Base-by-base conservation (phyloP, 495 filamentous ascomycete species). In the Chaetomidium leptoderma region DNA sequence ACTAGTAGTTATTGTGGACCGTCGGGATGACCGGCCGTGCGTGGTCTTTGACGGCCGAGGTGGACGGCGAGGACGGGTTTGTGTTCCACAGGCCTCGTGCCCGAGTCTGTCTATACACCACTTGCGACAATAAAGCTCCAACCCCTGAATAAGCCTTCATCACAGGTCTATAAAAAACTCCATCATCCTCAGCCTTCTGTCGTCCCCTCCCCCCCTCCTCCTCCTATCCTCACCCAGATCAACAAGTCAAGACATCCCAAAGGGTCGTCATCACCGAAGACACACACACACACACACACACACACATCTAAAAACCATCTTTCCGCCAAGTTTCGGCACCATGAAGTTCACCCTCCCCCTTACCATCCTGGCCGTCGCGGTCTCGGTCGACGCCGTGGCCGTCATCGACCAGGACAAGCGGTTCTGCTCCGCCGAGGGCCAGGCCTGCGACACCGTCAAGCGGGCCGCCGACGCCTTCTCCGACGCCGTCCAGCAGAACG, bases 301-400 rank as follows among this genome's bases (percentile, higher is more conserved):
- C 30, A 11, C 27, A 36, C 40, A 56, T 8, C 19, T 2, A 36
- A 49, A 47, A 49, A 47, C 33, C 26, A 39, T 59, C 37, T 40
- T 55, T 48, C 13, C 43, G 24, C 48, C 53, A 61, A 54, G 40
- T 40, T 43, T 32, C 55, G 59, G 47, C 64, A 75, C 23, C 53
- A 77, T 77, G 74, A 74, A 75, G 68, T 66, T 69, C 53, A 59
- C 70, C 29, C 54, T 63, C 55, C 60, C 69, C 58, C 10, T 76
- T 51, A 53, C 59, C 63, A 21, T 72, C 64, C 55, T 76, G 43
- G 60, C 69, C 62, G 53, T 66, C 44, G 56, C 57, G 23, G 57
- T 57, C 48, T 60, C 63, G 11, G 64, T 60, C 49, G 63, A 62
- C 37, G 64, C 67, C 43, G 63, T 61, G 19, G 64, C 68, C 40